Base-by-base conservation (phyloP, 1,284 basidiomycete species). In the Trichosporon sp. region DNA sequence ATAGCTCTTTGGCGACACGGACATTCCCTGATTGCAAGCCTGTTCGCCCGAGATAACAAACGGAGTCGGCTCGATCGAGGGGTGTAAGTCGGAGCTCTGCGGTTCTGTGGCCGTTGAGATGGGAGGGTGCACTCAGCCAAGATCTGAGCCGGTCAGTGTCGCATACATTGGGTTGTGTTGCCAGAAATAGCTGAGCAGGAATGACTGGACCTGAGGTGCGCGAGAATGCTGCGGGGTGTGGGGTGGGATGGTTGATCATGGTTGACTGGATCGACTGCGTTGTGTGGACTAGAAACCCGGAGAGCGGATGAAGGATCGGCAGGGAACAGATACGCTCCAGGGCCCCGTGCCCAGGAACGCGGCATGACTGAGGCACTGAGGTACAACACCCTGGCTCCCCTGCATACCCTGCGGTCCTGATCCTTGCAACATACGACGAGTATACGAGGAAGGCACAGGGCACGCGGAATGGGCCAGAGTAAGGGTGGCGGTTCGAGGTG, bases 261-360 rank as follows among this genome's bases (percentile, higher is more conserved):
- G 43, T n/a, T 46, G 43, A 46, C 43, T 46, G 43, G 43, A 46
- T 14, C n/a, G 43, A 3, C 11, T 12, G 26, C 26, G 26, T 26
- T 26, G 26, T 26, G 26, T 26, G 26, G 26, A 26, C 26, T 26
- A 26, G 26, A 26, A 26, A 26, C 26, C 26, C 26, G 26, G 26
- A 26, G 26, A 26, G 26, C 26, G 26, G 26, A 26, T 26, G 35
- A 54, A 19, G 51, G 51, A 54, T 54, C 51, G 51, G 21, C 51
- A 54, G 21, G 43, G 51, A 21, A 11, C 19, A 54, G 51, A 54
- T 54, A 21, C 19, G 51, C 19, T 54, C 51, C 51, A 54, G 51
- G 51, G 21, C 21, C 51, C 51, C 19, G 51, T 21, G 51, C 19
- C 51, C 21, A 54, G 51, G 51, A 54, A 54, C 51, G 51, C 51